phyloP scores from a whole-genome alignment of 2,329 filamentous ascomycete species.

The Emmonsia crescens region DNA sequence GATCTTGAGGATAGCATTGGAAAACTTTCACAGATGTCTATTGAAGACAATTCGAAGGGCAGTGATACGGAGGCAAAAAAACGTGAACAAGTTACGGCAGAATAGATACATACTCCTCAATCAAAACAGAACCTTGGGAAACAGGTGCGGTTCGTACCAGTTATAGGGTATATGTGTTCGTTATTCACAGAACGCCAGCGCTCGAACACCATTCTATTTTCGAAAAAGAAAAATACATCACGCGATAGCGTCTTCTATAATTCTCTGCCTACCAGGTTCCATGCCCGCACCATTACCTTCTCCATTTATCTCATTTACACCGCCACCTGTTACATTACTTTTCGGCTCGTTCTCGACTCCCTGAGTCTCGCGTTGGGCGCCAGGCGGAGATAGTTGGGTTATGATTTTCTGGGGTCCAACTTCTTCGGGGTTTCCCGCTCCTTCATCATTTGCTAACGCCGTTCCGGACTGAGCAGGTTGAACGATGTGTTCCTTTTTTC shows the following conservation, averaged over 20 bases:
- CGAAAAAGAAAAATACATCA: not conserved
- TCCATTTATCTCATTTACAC: constrained; percentile 26
- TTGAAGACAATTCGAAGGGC: constrained; percentile 23
- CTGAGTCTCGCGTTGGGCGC: not conserved
- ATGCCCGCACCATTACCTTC: constrained; percentile 48
- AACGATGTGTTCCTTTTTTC: constrained; percentile 30
- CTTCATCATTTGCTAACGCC: constrained; percentile 5
- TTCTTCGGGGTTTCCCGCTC: not conserved
- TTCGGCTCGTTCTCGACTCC: not conserved
- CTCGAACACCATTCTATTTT: not conserved
- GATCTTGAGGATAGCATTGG: constrained; percentile 30
- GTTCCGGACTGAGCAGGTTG: constrained; percentile 17
- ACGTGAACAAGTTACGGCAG: not conserved
- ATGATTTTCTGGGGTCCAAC: not conserved
- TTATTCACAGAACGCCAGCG: not conserved
- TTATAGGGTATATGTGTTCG: not conserved
- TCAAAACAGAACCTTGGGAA: not conserved
- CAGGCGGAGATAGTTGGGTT: too few species aligned
- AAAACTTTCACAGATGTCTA: constrained; percentile 32
- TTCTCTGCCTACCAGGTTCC: constrained; percentile 40
- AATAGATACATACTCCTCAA: not conserved
- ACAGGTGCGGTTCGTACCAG: not conserved
- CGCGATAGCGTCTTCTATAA: constrained; percentile 1
- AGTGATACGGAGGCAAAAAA: constrained; percentile 14
- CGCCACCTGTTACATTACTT: not conserved